Evolutionary conservation across 1,284 basidiomycete genomes (phyloP).

Genomic region (Gymnopus androsaceus): DNA sequence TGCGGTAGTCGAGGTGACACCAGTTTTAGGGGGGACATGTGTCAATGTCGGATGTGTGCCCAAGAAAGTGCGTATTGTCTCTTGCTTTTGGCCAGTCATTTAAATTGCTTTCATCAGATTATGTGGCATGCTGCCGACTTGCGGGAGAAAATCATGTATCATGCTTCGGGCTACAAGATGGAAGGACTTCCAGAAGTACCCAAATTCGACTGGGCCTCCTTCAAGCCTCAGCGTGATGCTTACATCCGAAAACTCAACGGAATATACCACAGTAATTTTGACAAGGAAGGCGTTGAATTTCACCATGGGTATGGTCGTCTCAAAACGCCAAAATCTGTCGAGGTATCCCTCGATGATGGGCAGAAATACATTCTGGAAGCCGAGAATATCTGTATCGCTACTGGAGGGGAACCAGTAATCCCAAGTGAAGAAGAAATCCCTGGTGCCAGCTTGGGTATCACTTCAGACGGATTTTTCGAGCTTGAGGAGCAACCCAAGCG

Average conservation of each 20-base stretch:
- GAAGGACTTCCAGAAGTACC: conserved; percentile 47
- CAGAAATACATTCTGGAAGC: conserved; percentile 69
- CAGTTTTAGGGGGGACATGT: conserved; percentile 90
- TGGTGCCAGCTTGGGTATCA: conserved; percentile 87
- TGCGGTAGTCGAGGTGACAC: conserved; percentile 82
- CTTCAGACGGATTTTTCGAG: conserved; percentile 97
- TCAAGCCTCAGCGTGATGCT: conserved; percentile 94
- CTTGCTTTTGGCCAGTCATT: neutral
- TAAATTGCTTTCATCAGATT: conserved; percentile 56
- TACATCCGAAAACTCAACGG: conserved; percentile 91
- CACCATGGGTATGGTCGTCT: conserved; percentile 82
- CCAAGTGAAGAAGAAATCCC: conserved; percentile 85
- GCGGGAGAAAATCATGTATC: conserved; percentile 80
- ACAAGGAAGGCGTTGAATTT: conserved; percentile 88
- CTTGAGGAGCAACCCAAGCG: conserved; percentile 89
- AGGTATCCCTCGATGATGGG: conserved; percentile 68
- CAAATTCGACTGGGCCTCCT: conserved; percentile 86
- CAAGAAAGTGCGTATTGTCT: conserved; percentile 63
- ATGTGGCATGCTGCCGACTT: conserved; percentile 99
- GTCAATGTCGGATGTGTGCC: conserved; percentile 94
- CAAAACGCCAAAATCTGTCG: conserved; percentile 62
- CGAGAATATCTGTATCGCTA: conserved; percentile 82
- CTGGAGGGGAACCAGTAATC: conserved; percentile 83
- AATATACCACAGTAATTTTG: conserved; percentile 90
- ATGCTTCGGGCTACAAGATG: conserved; percentile 83